These are phyloP conservation scores for Protea cynaroides DNA, from an alignment of 164 flowering plant species.

Conservation along the genomic window DNA sequence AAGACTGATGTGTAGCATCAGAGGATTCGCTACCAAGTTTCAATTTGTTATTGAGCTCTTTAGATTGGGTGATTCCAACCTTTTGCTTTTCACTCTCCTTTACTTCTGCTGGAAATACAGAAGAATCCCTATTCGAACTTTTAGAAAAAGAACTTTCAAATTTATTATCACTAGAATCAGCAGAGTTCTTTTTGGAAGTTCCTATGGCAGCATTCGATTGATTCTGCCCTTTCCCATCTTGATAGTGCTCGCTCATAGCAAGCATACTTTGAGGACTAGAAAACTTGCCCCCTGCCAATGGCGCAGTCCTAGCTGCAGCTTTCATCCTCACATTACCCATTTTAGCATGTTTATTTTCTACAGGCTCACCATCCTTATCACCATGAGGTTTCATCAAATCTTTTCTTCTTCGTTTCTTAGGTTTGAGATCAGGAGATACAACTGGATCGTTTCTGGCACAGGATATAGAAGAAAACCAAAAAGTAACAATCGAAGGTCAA, in stretches of 20 bases:
- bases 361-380: constrained; percentile 38
- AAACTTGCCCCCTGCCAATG: constrained; percentile 27
- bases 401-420: constrained; percentile 81
- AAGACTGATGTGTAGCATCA: constrained; percentile 31
- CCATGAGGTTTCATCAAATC: constrained; percentile 37
- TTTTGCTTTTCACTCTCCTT: constrained; percentile 46
- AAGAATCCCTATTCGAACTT: constrained; percentile 31
- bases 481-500: not conserved
- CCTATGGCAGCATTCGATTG: constrained; percentile 25
- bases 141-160: constrained; percentile 34
- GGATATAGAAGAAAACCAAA: constrained; percentile 6
- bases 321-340: constrained; percentile 33
- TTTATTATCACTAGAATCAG: constrained; percentile 27
- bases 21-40: constrained; percentile 36
- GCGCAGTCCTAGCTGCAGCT: constrained; percentile 36
- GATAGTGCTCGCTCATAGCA: constrained; percentile 25
- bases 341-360: constrained; percentile 48
- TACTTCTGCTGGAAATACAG: constrained; percentile 24
- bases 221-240: constrained; percentile 35
- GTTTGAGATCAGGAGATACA: constrained; percentile 44
- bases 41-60: constrained; percentile 28
- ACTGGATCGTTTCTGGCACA: constrained; percentile 44
- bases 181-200: constrained; percentile 40
- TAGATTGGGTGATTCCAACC: constrained; percentile 27
- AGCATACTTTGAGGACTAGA: constrained; percentile 27